phyloP scores from a whole-genome alignment of 164 flowering plant genomes.

The Kalanchoe fedtschenkoi region DNA sequence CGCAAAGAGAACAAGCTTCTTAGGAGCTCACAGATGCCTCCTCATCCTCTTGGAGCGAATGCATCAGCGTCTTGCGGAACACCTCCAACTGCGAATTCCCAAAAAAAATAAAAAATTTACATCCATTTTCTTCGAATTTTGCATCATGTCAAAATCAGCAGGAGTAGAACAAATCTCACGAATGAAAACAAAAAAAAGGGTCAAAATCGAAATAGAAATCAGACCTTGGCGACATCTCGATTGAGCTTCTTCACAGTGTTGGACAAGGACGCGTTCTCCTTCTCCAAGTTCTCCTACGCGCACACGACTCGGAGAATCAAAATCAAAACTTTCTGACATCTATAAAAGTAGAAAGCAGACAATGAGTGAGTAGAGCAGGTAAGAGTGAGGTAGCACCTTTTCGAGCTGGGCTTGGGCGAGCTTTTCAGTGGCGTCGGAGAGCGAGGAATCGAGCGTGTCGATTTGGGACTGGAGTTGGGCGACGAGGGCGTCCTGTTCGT shows the following conservation, averaged over 20 bases:
- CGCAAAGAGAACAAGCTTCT: not conserved
- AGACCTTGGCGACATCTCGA: constrained; percentile 88
- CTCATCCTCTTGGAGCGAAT: constrained; percentile 82
- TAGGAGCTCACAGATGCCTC: constrained; percentile 39
- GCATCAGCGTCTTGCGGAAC: constrained; percentile 79
- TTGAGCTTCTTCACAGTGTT: constrained; percentile 70
- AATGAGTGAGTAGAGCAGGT: too few relatives aligned
- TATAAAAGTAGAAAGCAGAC: not conserved
- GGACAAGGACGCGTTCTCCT: constrained; percentile 54
- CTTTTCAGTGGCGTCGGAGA: constrained; percentile 41
- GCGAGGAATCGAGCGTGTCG: constrained; percentile 53
- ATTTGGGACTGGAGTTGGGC: constrained; percentile 53
- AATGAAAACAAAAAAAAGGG: not conserved
- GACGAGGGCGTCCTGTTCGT: constrained; percentile 48
- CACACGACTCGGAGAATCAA: not conserved
- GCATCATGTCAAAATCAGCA: too few relatives aligned
- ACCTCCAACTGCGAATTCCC: constrained; percentile 53
- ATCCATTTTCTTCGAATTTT: too few relatives aligned
- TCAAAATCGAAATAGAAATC: not conserved
- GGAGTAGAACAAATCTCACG: not conserved
- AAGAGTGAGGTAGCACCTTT: too few relatives aligned
- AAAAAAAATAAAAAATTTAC: constrained; percentile 5
- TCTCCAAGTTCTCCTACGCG: constrained; percentile 54
- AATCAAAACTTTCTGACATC: not conserved
- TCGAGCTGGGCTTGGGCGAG: constrained; percentile 45